These are phyloP conservation scores for Plasmodium malariae DNA, from an alignment of 169 alveolate species.

Conservation along the genomic window DNA sequence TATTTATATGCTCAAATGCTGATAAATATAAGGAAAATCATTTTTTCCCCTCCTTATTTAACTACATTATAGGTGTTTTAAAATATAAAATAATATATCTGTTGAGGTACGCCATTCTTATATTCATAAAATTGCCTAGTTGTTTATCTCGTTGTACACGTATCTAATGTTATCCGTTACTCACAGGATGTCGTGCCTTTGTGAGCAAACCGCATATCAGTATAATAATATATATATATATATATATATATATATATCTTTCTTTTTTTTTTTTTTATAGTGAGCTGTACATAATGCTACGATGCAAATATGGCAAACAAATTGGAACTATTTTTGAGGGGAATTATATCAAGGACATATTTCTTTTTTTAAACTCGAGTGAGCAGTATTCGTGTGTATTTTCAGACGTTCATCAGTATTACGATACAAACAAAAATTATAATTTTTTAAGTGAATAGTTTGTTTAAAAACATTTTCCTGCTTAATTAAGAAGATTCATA, in stretches of 20 bases:
- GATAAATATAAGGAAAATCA: slow-evolving; percentile 36
- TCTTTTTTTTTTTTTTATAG: slow-evolving; percentile 28
- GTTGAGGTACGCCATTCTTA: slow-evolving; percentile 61
- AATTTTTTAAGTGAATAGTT: slow-evolving; percentile 24
- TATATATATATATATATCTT: neutral
- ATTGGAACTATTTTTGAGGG: slow-evolving; percentile 30
- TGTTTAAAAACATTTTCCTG: neutral
- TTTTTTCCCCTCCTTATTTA: slow-evolving; percentile 31
- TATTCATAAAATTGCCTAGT: too few relatives aligned
- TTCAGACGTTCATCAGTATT: slow-evolving; percentile 51
- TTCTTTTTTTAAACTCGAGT: slow-evolving; percentile 46
- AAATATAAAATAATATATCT: slow-evolving; percentile 48
- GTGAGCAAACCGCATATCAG: too few relatives aligned
- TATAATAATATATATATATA: neutral
- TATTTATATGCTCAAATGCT: slow-evolving; percentile 64
- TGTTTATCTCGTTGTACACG: too few relatives aligned
- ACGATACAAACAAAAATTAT: slow-evolving; percentile 38
- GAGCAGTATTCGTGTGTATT: slow-evolving; percentile 46
- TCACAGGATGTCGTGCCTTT: neutral
- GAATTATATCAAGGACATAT: slow-evolving; percentile 51
- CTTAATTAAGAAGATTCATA: neutral
- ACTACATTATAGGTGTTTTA: slow-evolving; percentile 45
- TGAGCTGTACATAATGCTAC: slow-evolving; percentile 38
- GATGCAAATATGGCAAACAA: slow-evolving; percentile 26
- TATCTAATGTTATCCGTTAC: neutral